Percentiles rank a stretch among this genome's conserved stretches.
Conservation (phyloP, 257 asterid species). For the Fraxinus anomala region DNA sequence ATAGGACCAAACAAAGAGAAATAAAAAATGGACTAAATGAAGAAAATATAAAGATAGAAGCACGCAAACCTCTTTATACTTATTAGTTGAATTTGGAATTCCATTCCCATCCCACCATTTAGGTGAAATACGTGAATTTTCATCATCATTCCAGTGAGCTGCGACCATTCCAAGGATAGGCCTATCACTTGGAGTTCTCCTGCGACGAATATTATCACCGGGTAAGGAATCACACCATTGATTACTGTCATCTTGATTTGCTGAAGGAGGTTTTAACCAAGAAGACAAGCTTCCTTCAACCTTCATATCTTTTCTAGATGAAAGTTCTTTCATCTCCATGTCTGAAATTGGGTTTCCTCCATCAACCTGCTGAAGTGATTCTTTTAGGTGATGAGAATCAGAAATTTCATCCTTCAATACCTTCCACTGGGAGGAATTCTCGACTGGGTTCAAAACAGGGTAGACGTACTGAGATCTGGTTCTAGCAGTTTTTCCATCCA, state of each 20-base stretch:
- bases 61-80: constrained; percentile 80
- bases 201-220: constrained; percentile 30
- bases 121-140: constrained; percentile 54
- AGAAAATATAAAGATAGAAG: constrained; percentile 12
- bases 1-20: not conserved
- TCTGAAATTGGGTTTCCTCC: constrained; percentile 33
- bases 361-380: constrained; percentile 29
- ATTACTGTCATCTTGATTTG: constrained; percentile 33
- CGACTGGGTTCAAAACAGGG: constrained; percentile 52
- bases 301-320: constrained; percentile 39
- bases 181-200: constrained; percentile 62
- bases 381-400: constrained; percentile 29
- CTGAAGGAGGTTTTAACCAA: constrained; percentile 59
- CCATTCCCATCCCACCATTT: constrained; percentile 93
- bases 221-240: constrained; percentile 26
- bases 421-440: constrained; percentile 40
- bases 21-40: not conserved
- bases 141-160: constrained; percentile 84
- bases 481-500: constrained; percentile 46
- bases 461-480: constrained; percentile 73
- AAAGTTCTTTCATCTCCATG: constrained; percentile 28
- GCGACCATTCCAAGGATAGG: constrained; percentile 96
- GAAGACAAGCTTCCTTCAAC: constrained; percentile 56
- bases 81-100: constrained; percentile 89
- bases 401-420: constrained; percentile 46